Conservation (phyloP, 148 eudicot genomes). For the Camellia lanceoleosa region DNA sequence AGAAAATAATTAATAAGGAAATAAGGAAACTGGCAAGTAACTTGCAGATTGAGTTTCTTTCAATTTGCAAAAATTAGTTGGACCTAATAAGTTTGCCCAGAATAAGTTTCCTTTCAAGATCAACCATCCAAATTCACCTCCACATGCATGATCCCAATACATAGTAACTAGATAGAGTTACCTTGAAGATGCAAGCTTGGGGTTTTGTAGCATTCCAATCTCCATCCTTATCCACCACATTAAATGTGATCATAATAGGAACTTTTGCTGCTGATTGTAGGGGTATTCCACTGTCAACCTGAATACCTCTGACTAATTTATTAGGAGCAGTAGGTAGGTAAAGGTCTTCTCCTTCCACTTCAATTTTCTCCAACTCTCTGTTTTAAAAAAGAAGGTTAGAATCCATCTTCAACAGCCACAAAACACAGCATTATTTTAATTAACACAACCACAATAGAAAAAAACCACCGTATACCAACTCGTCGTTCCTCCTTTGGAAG, state of each 20-base stretch:
- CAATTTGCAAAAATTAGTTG: constrained; percentile 2
- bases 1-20: too few species aligned
- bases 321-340: constrained; percentile 92
- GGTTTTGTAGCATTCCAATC: constrained; percentile 66
- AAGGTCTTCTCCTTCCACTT: constrained; percentile 77
- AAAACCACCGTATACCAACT: constrained; percentile 88
- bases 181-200: constrained; percentile 99
- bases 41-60: neutral
- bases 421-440: neutral
- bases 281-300: constrained; percentile 94
- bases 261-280: constrained; percentile 99
- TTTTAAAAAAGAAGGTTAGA: constrained; percentile 14
- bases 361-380: constrained; percentile 86
- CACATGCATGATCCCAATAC: neutral
- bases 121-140: neutral
- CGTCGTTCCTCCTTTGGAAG: constrained; percentile 95
- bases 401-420: constrained; percentile 8
- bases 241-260: constrained; percentile 97
- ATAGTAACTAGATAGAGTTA: constrained; percentile 16
- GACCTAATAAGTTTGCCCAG: constrained; percentile 1
- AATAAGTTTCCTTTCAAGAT: neutral
- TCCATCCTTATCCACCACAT: constrained; percentile 77
- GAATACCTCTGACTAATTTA: constrained; percentile 88
- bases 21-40: neutral
- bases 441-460: neutral